Base-by-base conservation (phyloP, 192 early-diverging fungal species). In the Umbelopsis vinacea region DNA sequence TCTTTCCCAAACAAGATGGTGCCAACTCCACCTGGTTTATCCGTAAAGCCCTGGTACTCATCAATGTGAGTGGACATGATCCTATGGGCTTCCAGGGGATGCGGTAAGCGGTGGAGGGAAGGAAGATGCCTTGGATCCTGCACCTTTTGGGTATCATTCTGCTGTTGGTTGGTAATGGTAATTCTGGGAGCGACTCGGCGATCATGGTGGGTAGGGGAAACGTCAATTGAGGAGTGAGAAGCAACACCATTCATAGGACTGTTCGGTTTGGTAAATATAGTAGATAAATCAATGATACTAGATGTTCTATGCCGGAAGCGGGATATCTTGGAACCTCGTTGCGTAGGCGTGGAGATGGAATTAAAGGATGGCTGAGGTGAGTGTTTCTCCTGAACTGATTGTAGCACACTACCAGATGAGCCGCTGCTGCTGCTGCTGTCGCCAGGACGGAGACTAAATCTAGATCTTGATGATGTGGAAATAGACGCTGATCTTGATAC, bases 1-100 rank as follows among this genome's bases (percentile, higher is more conserved):
- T 72, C 71, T 52, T 77, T 66, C 23, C 76, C 76, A 69, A 77
- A 77, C 26, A 77, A 43, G 29, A 77, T 63, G 3, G 67, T 69
- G 50, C 67, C 33, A 53, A 71, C 40, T 69, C 71, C 47, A 46
- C 66, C 43, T 68, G 29, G 70, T 29, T 55, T 69, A 35, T 23
- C 26, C 1, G 19, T 52, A 35, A 29, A 38, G 1, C 10, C 6
- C 6, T 19, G 57, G n/a, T 63, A 53, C 45, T 35, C 35, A 33
- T 46, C 53, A n/a, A 66, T 73, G 5, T 23, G 55, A 37, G 19
- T 60, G 0, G 63, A 38, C 12, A 26, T 37, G n/a, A 17, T 43
- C 29, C 68, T 48, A 54, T 70, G 15, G 21, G 9, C 1, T 43
- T 43, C 40, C 2, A 43, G 11, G 48, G 48, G n/a, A n/a, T 50